Conservation (phyloP, 768 basidiomycete genomes). For the Flagelloscypha sp. region DNA sequence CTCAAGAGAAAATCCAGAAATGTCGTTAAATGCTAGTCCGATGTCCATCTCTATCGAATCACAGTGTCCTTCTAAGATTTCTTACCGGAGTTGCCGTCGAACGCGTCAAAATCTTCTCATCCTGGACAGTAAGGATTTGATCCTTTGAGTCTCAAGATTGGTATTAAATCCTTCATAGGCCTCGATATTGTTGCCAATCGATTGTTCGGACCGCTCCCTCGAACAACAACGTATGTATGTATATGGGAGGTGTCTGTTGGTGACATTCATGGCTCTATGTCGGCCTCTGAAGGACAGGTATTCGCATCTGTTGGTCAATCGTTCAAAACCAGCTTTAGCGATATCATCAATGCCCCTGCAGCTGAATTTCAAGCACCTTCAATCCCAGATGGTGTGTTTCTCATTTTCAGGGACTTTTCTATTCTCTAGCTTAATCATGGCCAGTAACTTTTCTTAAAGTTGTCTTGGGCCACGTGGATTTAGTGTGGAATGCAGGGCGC, state of each 20-base stretch:
- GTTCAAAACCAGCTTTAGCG: conserved; percentile 65
- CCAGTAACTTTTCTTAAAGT: conserved; percentile 83
- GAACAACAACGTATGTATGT: conserved; percentile 80
- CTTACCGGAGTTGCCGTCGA: conserved; percentile 14
- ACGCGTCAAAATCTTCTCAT: conserved; percentile 28
- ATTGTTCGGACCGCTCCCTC: conserved; percentile 83
- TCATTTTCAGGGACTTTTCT: conserved; percentile 2
- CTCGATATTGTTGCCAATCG: conserved; percentile 77
- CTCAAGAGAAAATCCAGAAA: conserved; percentile 37
- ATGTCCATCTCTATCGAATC: conserved; percentile 43
- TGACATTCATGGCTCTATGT: conserved; percentile 44
- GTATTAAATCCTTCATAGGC: conserved; percentile 41
- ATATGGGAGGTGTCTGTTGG: conserved; percentile 88
- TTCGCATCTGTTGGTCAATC: conserved; percentile 45
- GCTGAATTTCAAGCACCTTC: conserved; percentile 47
- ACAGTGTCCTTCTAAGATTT: conserved; percentile 37
- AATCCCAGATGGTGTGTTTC: conserved; percentile 69
- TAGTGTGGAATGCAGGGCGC: conserved; percentile 44
- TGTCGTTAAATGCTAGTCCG: conserved; percentile 66
- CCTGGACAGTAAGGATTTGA: conserved; percentile 45
- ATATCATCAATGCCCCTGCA: conserved; percentile 76
- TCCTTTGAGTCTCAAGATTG: no score
- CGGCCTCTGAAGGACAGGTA: conserved; percentile 43
- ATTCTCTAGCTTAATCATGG: conserved; percentile 6
- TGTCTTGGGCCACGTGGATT: conserved; percentile 42